A percentile compares a stretch with the other conserved stretches of the same genome.
These are phyloP conservation scores for Kodamaea suecica DNA, from an alignment of 1,139 yeast species.

Conservation along the genomic window DNA sequence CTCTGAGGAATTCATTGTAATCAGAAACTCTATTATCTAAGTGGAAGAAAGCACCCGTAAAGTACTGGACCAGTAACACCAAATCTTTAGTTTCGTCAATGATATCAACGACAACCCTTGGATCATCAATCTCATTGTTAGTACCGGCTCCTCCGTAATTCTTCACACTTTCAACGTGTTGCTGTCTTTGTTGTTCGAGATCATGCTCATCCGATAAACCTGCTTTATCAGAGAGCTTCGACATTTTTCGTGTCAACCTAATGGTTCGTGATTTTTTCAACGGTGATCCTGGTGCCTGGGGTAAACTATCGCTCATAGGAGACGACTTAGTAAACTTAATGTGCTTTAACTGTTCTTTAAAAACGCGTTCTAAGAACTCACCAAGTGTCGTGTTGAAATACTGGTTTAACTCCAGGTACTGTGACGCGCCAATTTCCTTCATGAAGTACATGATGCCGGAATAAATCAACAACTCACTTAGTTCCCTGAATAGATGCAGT, in stretches of 20 bases:
- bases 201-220: conserved; percentile 5
- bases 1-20: conserved; percentile 48
- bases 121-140: conserved; percentile 34
- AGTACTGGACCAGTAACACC: conserved; percentile 55
- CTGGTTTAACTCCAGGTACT: conserved; percentile 27
- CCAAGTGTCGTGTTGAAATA: conserved; percentile 25
- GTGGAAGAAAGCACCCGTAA: conserved; percentile 65
- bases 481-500: conserved; percentile 25
- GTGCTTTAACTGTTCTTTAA: conserved; percentile 23
- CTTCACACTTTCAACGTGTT: conserved; percentile 14
- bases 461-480: conserved; percentile 49
- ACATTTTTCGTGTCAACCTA: conserved; percentile 28
- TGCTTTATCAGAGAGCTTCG: conserved; percentile 13
- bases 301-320: conserved; percentile 1
- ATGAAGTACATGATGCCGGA: conserved; percentile 65
- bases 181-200: conserved; percentile 10
- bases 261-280: conserved; percentile 32
- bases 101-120: conserved; percentile 41
- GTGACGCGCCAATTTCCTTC: conserved; percentile 42
- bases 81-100: conserved; percentile 36
- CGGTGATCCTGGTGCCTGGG: neutral
- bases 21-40: conserved; percentile 45
- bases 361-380: conserved; percentile 27
- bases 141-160: conserved; percentile 11
- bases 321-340: conserved; percentile 18